Evolutionary conservation across 257 asterid genomes (phyloP), one percentile per base, ranked within the genome.

Genomic region (Gynochthodes officinalis): DNA sequence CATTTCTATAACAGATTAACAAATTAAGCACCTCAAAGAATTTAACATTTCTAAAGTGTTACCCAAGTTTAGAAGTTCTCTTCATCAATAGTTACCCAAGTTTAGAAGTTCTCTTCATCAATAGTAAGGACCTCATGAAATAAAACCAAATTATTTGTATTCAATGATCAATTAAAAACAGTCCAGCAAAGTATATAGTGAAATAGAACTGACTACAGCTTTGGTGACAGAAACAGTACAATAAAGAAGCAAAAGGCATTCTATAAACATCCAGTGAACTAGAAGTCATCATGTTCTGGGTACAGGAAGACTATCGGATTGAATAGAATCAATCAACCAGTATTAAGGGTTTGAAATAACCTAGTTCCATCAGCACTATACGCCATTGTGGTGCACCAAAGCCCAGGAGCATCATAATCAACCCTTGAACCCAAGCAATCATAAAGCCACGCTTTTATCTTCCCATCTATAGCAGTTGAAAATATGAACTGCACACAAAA

Each of bases 321-420:
- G 42, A n/a, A 10, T 32, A 23, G 62, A 64, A 40, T n/a, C 69
- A 49, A 49, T 30, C 14, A 60, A 32, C 42, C 60, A 67, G 60
- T n/a, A 28, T 37, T 13, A 33, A 32, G 72, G 21, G 25, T 25
- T 37, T 33, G 62, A 30, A 68, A 68, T 69, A 71, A 91, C 98
- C 98, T 91, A 72, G 96, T 84, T 78, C 98, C 98, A 86, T 93
- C 98, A 66, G 97, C 97, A 73, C 98, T 93, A 78, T 93, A 93
- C 35, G 96, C 89, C 98, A 93, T 89, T 73, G 96, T 91, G 15
- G 98, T 91, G 80, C 98, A 93, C 96, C 96, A 91, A 77, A 76
- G 96, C 39, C 98, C 98, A 46, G 98, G 98, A 72, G 98, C 98
- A 87, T 93, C 97, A 86, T 93, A 93, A 79, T 93, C 98, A 68